phyloP scores from a whole-genome alignment of 257 asterid genomes.

The Nicotiana noctiflora region DNA sequence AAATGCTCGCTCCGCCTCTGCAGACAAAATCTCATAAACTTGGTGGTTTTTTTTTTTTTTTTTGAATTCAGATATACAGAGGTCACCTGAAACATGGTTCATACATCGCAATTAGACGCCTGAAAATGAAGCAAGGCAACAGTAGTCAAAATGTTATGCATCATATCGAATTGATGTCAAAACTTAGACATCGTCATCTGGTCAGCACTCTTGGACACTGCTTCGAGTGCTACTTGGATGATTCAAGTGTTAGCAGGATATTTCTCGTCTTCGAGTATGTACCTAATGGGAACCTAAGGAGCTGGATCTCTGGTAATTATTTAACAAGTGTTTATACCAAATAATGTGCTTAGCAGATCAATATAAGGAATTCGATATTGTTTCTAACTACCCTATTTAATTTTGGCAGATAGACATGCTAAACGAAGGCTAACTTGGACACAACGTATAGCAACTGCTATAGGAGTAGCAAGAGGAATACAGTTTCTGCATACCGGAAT shows the following conservation, averaged over 20 bases:
- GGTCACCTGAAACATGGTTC: conserved; percentile 73
- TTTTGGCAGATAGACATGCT: conserved; percentile 40
- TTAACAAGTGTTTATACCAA: neutral
- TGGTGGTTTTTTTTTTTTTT: neutral
- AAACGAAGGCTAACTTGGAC: conserved; percentile 59
- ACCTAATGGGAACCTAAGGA: conserved; percentile 71
- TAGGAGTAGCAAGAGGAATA: conserved; percentile 88
- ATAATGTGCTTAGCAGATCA: neutral
- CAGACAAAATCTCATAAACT: neutral
- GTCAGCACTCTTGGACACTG: conserved; percentile 88
- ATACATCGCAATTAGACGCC: conserved; percentile 54
- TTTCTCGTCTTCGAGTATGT: conserved; percentile 74
- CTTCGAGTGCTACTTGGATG: conserved; percentile 76
- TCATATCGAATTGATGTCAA: conserved; percentile 62
- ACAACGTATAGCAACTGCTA: conserved; percentile 73
- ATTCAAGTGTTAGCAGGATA: conserved; percentile 67
- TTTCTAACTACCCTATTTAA: neutral
- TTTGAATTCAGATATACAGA: conserved; percentile 54
- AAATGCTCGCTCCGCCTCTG: no score
- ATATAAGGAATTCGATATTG: neutral
- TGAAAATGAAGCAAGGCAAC: conserved; percentile 45
- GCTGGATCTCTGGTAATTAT: conserved; percentile 73
- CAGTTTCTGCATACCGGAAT: conserved; percentile 84
- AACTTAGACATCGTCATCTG: conserved; percentile 76
- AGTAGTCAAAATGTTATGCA: conserved; percentile 54